Evolutionary conservation across 768 basidiomycete genomes (phyloP).

Genomic region (Hygrophorus pudorinus): DNA sequence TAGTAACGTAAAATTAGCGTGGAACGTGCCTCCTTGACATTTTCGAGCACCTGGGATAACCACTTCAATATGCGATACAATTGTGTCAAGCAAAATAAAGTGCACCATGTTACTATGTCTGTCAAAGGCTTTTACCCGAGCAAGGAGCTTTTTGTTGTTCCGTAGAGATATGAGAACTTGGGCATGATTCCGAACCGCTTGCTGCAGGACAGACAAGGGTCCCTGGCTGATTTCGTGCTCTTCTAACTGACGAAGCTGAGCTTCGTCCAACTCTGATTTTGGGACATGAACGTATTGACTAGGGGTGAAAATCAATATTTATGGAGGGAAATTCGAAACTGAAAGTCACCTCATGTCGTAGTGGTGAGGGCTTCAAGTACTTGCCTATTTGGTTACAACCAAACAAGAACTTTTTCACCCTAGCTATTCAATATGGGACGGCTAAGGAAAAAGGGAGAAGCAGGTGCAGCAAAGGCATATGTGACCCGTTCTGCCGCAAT

Average conservation of each 20-base stretch:
- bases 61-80: slow-evolving; percentile 8
- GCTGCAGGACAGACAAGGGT: slow-evolving; percentile 92
- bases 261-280: slow-evolving; percentile 96
- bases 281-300: slow-evolving; percentile 97
- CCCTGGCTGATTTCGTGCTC: slow-evolving; percentile 99
- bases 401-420: slow-evolving; percentile 23
- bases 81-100: slow-evolving; percentile 7
- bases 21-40: slow-evolving; percentile 82
- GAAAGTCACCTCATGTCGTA: slow-evolving; percentile 27
- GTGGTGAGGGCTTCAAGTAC: slow-evolving; percentile 4
- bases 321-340: not conserved
- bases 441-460: slow-evolving; percentile 75
- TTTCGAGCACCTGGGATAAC: slow-evolving; percentile 72
- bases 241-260: slow-evolving; percentile 89
- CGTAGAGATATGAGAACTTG: slow-evolving; percentile 95
- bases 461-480: slow-evolving; percentile 87
- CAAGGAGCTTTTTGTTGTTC: slow-evolving; percentile 96
- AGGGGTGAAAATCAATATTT: slow-evolving; percentile 8
- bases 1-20: not conserved
- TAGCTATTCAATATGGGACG: slow-evolving; percentile 48
- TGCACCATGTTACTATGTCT: slow-evolving; percentile 97
- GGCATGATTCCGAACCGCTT: slow-evolving; percentile 94
- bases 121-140: slow-evolving; percentile 97
- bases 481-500: slow-evolving; percentile 85
- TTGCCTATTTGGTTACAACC: slow-evolving; percentile 13